These are phyloP conservation scores for Ustilago shanxiensis DNA, from an alignment of 1,284 basidiomycete genomes.

Conservation along the genomic window DNA sequence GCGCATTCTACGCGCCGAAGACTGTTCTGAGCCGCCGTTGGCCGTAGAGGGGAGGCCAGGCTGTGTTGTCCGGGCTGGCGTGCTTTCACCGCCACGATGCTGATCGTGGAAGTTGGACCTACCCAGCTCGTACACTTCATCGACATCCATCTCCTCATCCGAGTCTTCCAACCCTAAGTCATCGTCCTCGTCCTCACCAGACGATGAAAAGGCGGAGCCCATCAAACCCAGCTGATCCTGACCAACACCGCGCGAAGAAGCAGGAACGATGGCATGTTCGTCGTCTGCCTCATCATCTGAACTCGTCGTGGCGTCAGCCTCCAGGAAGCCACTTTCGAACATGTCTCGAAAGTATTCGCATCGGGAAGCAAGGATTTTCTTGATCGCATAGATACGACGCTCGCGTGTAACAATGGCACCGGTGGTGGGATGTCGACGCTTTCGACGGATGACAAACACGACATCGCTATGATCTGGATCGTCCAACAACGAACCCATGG, in stretches of 20 bases:
- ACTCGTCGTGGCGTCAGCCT: slow-evolving; percentile 59
- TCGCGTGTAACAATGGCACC: slow-evolving; percentile 46
- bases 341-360: slow-evolving; percentile 70
- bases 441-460: slow-evolving; percentile 54
- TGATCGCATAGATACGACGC: slow-evolving; percentile 69
- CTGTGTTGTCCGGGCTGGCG: slow-evolving; percentile 2
- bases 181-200: slow-evolving; percentile 37
- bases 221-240: slow-evolving; percentile 32
- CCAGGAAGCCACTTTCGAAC: slow-evolving; percentile 65
- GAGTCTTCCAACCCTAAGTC: slow-evolving; percentile 47
- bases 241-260: slow-evolving; percentile 26
- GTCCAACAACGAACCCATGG: slow-evolving; percentile 81
- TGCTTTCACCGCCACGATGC: slow-evolving; percentile 15
- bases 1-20: slow-evolving; percentile 19
- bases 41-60: background rate
- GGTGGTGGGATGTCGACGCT: slow-evolving; percentile 33
- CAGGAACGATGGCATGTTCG: background rate
- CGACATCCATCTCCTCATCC: slow-evolving; percentile 47
- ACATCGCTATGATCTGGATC: slow-evolving; percentile 78
- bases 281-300: slow-evolving; percentile 55
- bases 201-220: slow-evolving; percentile 19
- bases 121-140: slow-evolving; percentile 39
- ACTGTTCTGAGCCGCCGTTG: slow-evolving; percentile 5
- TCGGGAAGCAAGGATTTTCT: slow-evolving; percentile 70
- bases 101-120: slow-evolving; percentile 31